Percentiles rank a stretch among this genome's conserved stretches.
Conservation (phyloP, 352 stramenopile genomes). For the Pythium aquatile region DNA sequence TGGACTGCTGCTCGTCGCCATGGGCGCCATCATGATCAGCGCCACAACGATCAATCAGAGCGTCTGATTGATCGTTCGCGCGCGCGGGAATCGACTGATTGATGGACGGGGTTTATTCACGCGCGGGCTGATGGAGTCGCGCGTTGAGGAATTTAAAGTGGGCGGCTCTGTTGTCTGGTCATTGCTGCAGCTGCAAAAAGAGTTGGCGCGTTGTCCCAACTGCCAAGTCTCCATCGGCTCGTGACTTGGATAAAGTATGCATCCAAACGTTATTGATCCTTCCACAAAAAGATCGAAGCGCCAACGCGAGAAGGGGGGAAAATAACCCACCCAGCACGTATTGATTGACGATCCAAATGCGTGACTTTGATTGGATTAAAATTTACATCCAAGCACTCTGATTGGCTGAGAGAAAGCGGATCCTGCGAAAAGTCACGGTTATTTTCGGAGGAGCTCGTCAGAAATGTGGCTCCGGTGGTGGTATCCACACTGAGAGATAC, state of each 20-base stretch:
- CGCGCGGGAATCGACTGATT: neutral
- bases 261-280: conserved; percentile 35
- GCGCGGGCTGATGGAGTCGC: conserved; percentile 3
- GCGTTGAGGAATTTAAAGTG: conserved; percentile 33
- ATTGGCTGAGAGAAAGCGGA: conserved; percentile 13
- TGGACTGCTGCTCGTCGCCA: neutral
- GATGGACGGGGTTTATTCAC: conserved; percentile 5
- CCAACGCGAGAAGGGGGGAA: conserved; percentile 10
- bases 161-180: conserved; percentile 6
- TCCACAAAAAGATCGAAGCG: conserved; percentile 35
- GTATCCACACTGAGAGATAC: neutral
- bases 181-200: conserved; percentile 21
- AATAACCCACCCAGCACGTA: conserved; percentile 17
- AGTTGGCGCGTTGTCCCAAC: conserved; percentile 29
- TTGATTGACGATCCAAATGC: conserved; percentile 24
- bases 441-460: conserved; percentile 15
- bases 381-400: neutral
- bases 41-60: neutral
- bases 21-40: conserved; percentile 15
- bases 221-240: conserved; percentile 28
- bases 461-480: neutral
- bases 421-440: conserved; percentile 31
- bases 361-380: neutral
- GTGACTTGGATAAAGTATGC: conserved; percentile 32
- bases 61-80: neutral